Base-by-base conservation (phyloP, 208 protist genomes). In the Trypanosoma vivax region DNA sequence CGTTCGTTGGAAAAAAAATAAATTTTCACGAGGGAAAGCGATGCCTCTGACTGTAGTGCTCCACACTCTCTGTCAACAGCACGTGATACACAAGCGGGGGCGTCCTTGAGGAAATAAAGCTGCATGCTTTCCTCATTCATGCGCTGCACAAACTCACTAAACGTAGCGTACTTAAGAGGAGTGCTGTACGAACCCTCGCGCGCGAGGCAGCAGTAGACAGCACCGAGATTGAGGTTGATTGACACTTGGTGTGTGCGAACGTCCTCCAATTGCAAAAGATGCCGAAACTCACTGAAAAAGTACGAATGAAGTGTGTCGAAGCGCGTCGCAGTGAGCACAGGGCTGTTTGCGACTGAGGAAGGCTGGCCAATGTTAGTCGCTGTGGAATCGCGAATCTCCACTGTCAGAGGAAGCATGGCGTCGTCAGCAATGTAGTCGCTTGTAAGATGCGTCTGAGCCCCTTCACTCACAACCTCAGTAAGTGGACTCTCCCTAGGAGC, bases 101-200 rank as follows among this genome's bases (percentile, higher is more conserved):
- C 83, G 58, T 92, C 85, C 21, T 73, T 73, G 28, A 92, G 70
- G 47, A 92, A 92, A 55, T 90, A 92, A 38, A 92, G 46, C 68
- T 92, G 80, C 78, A 92, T 81, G 34, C 73, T 83, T 65, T 92
- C 79, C 19, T 88, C 74, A 63, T 86, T 86, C 76, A 89, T 90
- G 34, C 79, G 78, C 54, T 86, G 76, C 6, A 92, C 81, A 51
- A 92, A 88, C 63, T 89, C 70, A 35, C 69, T 69, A 50, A 92
- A 89, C 9, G 79, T 82, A 21, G 79, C 80, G 54, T 92, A 77
- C 50, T 81, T 81, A 16, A 89, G 70, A n/a, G 77, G 78, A 2
- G 80, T 87, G 38, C 73, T 79, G 69, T 88, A 76, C 13, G 76
- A 85, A 29, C 78, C 75, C 27, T 88, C 72, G 25, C 81, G 77